Evolutionary conservation across 306 rosid genomes (phyloP), one percentile per base, ranked within the genome.

Genomic region (Alnus rubra): DNA sequence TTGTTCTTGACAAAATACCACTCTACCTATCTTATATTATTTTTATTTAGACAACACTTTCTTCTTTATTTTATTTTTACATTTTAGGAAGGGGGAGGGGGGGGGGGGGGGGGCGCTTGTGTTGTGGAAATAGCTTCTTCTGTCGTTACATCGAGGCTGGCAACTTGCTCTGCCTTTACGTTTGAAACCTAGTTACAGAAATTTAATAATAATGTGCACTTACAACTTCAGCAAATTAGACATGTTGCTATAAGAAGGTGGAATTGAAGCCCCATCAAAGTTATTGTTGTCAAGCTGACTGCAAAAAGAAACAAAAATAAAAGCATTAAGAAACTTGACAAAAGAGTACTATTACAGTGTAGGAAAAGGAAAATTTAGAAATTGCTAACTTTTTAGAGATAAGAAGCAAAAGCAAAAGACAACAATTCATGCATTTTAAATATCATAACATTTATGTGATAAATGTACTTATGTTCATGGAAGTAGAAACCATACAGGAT

Each of bases 261-360:
- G 98, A 90, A 95, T 92, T 48, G 52, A 81, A 80, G 47, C 69
- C 77, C 93, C 98, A 0, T 28, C 77, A 56, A 95, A 92, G 86
- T 95, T 83, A 84, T 95, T 95, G 88, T 92, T 92, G 86, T 95
- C 98, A 75, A 92, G 88, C 79, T 95, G 98, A 75, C 98, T 95
- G 90, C 89, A 88, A 83, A 76, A 74, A 67, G 68, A 86, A 73
- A 42, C 0, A 73, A 86, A 78, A n/a, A n/a, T n/a, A n/a, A n/a
- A n/a, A n/a, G n/a, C n/a, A n/a, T n/a, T n/a, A n/a, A n/a, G n/a
- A n/a, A n/a, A n/a, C n/a, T n/a, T n/a, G n/a, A n/a, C n/a, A n/a
- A n/a, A n/a, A n/a, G n/a, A n/a, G n/a, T n/a, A n/a, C n/a, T n/a
- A n/a, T n/a, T n/a, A n/a, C n/a, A n/a, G n/a, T n/a, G n/a, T n/a